Base-by-base conservation (phyloP, 768 basidiomycete genomes). In the Dictyophora rubrovolvata region DNA sequence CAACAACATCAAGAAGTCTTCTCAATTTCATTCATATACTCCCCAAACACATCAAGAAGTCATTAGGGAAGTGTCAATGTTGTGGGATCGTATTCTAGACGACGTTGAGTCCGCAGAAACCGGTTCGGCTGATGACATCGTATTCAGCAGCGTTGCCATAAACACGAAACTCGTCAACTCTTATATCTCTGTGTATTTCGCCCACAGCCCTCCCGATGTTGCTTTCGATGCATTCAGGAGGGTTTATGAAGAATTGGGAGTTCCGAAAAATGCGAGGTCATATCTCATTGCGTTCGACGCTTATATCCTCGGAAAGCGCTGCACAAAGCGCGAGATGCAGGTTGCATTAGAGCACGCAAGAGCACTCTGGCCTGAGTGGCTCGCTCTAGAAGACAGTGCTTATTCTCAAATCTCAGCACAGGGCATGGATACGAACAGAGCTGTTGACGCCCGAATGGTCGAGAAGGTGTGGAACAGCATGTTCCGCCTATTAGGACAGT, bases 21-120 rank as follows among this genome's bases (percentile, higher is more conserved):
- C 34, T 33, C 33, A 56, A 9, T 28, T n/a, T 53, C 34, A n/a
- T 50, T 33, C 21, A n/a, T 8, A 34, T 9, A 85, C 86, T 0
- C 90, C 91, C 0, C 87, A 89, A 66, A 88, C 77, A 33, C 73
- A 76, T 5, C 71, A 78, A n/a, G 89, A 93, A 63, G 81, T 93
- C 55, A 64, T 92, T 5, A 71, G 75, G 3, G 93, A 95, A 71
- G 83, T 77, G 0, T 71, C 77, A 11, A 72, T 77, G n/a, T 77
- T 94, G 10, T 87, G 90, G 66, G 63, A 75, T 12, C 78, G 80
- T 10, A 78, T 92, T 54, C 61, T 84, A 5, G 70, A 73, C 34
- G 83, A 83, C 54, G 70, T 62, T 0, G 67, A 53, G 57, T 33
- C 57, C 23, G 20, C 23, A 28, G 10, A 33, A 49, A 33, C 28